Percentiles rank a stretch among this genome's conserved stretches.
Conservation (phyloP, 805 yeast genomes). For the Candida vartiovaarae region DNA sequence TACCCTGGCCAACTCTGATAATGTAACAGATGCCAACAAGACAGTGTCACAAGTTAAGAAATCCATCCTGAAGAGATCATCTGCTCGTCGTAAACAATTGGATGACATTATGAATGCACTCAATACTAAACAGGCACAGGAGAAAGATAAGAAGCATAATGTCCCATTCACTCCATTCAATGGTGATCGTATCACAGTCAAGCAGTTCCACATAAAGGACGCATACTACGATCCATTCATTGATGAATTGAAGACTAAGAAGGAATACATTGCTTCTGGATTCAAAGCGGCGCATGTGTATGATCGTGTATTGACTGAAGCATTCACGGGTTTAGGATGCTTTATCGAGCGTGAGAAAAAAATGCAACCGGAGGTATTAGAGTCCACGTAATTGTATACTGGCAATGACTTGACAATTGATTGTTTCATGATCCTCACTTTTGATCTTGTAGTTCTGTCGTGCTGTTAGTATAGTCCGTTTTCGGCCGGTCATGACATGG, state of each 20-base stretch:
- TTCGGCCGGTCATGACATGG: constrained; percentile 4
- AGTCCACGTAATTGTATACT: constrained; percentile 43
- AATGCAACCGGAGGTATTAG: not conserved
- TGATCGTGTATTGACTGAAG: constrained; percentile 74
- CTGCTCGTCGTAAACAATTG: constrained; percentile 50
- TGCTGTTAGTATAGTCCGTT: constrained; percentile 1
- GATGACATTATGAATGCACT: constrained; percentile 33
- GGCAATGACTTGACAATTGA: constrained; percentile 39
- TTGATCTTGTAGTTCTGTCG: constrained; percentile 14
- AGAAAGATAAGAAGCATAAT: constrained; percentile 9
- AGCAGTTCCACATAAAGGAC: constrained; percentile 41
- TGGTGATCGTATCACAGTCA: constrained; percentile 67
- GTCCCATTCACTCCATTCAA: constrained; percentile 91
- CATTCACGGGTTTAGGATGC: constrained; percentile 86
- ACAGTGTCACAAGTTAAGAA: constrained; percentile 47
- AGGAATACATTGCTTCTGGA: constrained; percentile 79
- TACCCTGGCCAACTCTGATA: constrained; percentile 37
- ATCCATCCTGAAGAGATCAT: constrained; percentile 53
- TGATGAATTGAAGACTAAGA: constrained; percentile 44
- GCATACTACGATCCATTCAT: constrained; percentile 60
- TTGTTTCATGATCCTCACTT: constrained; percentile 5
- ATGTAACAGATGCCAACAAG: constrained; percentile 31
- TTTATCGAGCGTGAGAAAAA: constrained; percentile 54
- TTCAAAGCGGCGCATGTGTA: constrained; percentile 66
- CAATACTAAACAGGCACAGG: constrained; percentile 25